A percentile compares a stretch with the other conserved stretches of the same genome.
These are phyloP conservation scores for Saturnispora kantuleensis DNA, from an alignment of 805 yeast genomes.

Conservation along the genomic window DNA sequence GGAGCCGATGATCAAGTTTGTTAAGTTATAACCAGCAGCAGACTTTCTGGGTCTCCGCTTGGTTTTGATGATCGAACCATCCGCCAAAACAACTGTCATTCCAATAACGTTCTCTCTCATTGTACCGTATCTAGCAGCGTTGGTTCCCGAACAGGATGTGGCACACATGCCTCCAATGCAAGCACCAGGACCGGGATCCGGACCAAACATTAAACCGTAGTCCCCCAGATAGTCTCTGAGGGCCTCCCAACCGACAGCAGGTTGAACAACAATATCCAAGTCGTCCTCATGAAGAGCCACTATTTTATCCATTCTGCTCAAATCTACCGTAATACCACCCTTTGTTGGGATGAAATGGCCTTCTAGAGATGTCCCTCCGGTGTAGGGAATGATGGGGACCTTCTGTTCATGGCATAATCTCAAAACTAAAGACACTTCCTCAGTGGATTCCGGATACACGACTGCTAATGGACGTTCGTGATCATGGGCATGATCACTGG, in stretches of 20 bases:
- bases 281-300: conserved; percentile 51
- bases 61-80: conserved; percentile 70
- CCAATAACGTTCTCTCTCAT: conserved; percentile 65
- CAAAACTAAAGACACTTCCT: conserved; percentile 55
- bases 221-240: conserved; percentile 42
- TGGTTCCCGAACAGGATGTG: conserved; percentile 72
- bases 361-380: conserved; percentile 74
- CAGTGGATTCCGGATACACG: conserved; percentile 53
- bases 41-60: conserved; percentile 67
- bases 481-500: conserved; percentile 27
- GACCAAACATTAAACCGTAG: conserved; percentile 54
- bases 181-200: conserved; percentile 76
- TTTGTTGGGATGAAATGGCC: conserved; percentile 71
- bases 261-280: conserved; percentile 63
- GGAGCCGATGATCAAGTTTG: conserved; percentile 67
- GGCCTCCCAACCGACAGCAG: conserved; percentile 74
- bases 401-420: conserved; percentile 49
- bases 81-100: conserved; percentile 68
- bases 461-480: conserved; percentile 33
- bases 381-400: conserved; percentile 64
- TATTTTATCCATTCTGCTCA: conserved; percentile 52
- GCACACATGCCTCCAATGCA: conserved; percentile 71
- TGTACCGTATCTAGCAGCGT: conserved; percentile 72
- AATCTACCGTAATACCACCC: conserved; percentile 50
- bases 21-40: conserved; percentile 71